A percentile compares a stretch with the other conserved stretches of the same genome.
Conservation (phyloP, 2,329 filamentous ascomycete species). For the Fusarium azukiicola region DNA sequence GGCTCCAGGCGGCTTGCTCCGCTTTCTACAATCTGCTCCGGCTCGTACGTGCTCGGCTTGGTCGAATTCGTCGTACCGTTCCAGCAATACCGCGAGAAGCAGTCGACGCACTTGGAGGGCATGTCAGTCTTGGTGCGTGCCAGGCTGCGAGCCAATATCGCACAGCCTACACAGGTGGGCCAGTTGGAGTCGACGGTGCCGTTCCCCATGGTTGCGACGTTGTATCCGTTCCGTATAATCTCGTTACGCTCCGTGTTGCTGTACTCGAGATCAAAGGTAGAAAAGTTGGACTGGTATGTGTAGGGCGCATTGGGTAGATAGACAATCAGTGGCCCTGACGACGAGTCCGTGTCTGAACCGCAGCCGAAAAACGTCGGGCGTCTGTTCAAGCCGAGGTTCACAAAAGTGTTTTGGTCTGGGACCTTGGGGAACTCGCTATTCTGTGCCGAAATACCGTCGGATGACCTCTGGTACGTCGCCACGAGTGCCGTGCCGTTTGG, state of each 20-base stretch:
- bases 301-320: conserved; percentile 93
- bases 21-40: conserved; percentile 50
- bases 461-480: conserved; percentile 86
- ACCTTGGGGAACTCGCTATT: conserved; percentile 86
- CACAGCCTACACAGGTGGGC: conserved; percentile 90
- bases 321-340: conserved; percentile 82
- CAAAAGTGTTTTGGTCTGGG: conserved; percentile 88
- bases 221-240: conserved; percentile 90
- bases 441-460: conserved; percentile 76
- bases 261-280: conserved; percentile 85
- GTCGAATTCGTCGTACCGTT: conserved; percentile 79
- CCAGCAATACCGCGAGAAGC: conserved; percentile 92
- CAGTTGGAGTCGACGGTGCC: conserved; percentile 84
- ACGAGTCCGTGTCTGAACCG: conserved; percentile 64
- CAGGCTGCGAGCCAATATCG: conserved; percentile 86
- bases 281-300: conserved; percentile 84
- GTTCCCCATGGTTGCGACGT: conserved; percentile 70
- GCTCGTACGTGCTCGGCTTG: conserved; percentile 64
- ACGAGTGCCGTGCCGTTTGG: conserved; percentile 89
- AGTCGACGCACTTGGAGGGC: conserved; percentile 85
- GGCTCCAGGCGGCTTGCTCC: not conserved
- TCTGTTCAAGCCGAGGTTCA: conserved; percentile 87
- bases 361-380: conserved; percentile 92
- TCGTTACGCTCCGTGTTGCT: conserved; percentile 81
- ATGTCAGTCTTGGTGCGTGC: conserved; percentile 81